phyloP scores from a whole-genome alignment of 2,329 filamentous ascomycete genomes.

The Talaromyces sp. region DNA sequence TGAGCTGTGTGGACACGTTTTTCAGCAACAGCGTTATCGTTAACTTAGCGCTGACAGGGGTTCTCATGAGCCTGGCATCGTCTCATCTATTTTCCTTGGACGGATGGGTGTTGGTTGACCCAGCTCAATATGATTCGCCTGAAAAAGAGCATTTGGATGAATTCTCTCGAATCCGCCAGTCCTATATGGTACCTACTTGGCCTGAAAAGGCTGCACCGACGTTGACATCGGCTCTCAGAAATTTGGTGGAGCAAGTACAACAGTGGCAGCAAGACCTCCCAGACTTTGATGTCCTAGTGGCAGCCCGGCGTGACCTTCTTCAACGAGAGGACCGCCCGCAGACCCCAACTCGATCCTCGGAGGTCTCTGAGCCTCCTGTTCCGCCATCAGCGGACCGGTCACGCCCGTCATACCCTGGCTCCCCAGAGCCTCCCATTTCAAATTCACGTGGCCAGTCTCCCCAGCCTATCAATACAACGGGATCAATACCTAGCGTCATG shows the following conservation, averaged over 20 bases:
- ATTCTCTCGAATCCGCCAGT: constrained; percentile 29
- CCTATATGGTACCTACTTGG: constrained; percentile 52
- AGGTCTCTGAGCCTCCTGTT: constrained; percentile 25
- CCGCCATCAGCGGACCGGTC: constrained; percentile 22
- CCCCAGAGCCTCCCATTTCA: constrained; percentile 17
- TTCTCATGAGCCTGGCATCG: constrained; percentile 77
- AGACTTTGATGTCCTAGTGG: constrained; percentile 71
- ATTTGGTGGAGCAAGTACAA: constrained; percentile 64
- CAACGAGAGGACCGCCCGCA: constrained; percentile 35
- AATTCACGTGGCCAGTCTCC: constrained; percentile 23
- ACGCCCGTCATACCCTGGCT: constrained; percentile 20
- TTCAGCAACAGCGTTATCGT: constrained; percentile 89
- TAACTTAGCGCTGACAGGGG: constrained; percentile 84
- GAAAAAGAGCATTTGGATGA: constrained; percentile 32
- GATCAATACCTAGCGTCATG: constrained; percentile 23
- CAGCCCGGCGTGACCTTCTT: constrained; percentile 56
- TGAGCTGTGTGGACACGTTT: constrained; percentile 72
- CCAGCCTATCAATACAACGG: constrained; percentile 7
- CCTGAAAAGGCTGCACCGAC: constrained; percentile 49
- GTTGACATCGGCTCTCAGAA: constrained; percentile 61
- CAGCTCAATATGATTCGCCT: constrained; percentile 57
- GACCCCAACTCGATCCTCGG: constrained; percentile 21
- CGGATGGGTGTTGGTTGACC: constrained; percentile 83
- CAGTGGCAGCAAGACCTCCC: constrained; percentile 66
- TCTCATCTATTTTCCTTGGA: constrained; percentile 85